Evolutionary conservation across 108 stramenopile genomes (phyloP).

Genomic region (Pseudonitzschia multiseries): DNA sequence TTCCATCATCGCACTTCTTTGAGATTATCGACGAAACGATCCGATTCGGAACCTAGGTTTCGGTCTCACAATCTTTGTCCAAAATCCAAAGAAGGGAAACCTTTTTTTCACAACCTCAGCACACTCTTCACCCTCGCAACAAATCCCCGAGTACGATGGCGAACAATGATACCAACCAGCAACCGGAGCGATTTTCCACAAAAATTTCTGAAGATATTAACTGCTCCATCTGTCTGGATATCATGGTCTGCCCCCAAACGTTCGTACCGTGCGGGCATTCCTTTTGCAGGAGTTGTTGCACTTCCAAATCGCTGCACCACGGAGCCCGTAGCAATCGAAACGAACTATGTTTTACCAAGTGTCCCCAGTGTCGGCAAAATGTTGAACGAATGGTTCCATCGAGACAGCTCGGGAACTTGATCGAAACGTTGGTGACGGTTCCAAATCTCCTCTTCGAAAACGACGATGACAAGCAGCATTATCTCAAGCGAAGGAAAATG

Average conservation of each 20-base stretch:
- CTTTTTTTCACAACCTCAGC: too few relatives aligned
- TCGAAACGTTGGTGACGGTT: conserved; percentile 18
- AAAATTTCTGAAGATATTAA: conserved; percentile 27
- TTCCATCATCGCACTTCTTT: too few relatives aligned
- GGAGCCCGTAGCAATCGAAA: too few relatives aligned
- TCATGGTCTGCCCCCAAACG: conserved; percentile 26
- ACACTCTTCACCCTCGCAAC: too few relatives aligned
- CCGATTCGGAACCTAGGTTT: too few relatives aligned
- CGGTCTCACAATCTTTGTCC: too few relatives aligned
- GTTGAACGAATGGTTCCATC: conserved; percentile 20
- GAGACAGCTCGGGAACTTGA: conserved; percentile 20
- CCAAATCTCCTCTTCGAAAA: conserved; percentile 23
- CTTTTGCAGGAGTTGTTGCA: conserved; percentile 19
- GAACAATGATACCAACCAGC: not conserved
- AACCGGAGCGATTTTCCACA: not conserved
- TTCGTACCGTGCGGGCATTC: conserved; percentile 37
- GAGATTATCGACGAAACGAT: too few relatives aligned
- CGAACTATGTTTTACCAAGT: conserved; percentile 2
- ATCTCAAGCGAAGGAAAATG: not conserved
- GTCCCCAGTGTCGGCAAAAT: conserved; percentile 30
- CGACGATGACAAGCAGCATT: conserved; percentile 27
- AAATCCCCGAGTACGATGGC: not conserved
- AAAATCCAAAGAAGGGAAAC: too few relatives aligned
- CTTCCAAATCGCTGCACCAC: not conserved
- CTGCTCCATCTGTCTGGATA: conserved; percentile 37